Conservation (phyloP, 2,329 filamentous ascomycete species). For the Fusarium odoratissimum region DNA sequence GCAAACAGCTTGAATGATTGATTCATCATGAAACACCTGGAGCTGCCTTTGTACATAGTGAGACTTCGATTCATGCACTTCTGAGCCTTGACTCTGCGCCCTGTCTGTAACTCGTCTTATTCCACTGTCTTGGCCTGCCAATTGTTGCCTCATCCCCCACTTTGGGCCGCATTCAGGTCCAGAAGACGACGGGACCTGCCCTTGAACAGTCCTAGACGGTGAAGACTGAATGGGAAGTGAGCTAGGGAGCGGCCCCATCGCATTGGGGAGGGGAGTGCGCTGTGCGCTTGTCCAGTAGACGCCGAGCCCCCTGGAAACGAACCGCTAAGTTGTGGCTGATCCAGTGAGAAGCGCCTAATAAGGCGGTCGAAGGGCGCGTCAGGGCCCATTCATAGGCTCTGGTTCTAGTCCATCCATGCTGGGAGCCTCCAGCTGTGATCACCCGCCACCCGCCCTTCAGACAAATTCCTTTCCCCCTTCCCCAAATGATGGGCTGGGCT, state of each 20-base stretch:
- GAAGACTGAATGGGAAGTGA: neutral
- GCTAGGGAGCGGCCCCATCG: neutral
- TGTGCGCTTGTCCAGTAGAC: conserved; percentile 19
- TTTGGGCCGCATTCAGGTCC: conserved; percentile 38
- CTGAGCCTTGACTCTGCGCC: neutral
- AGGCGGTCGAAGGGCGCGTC: conserved; percentile 1
- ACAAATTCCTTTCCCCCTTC: conserved; percentile 29
- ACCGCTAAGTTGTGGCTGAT: conserved; percentile 12
- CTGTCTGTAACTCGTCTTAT: conserved; percentile 24
- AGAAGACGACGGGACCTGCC: neutral
- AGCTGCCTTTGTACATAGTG: neutral
- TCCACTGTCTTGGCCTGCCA: conserved; percentile 23
- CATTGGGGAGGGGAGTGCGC: neutral
- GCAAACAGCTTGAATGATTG: conserved; percentile 14
- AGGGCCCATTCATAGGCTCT: neutral
- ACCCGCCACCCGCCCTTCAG: conserved; percentile 10
- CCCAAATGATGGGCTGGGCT: conserved; percentile 18
- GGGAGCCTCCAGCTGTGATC: neutral
- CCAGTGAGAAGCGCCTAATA: neutral
- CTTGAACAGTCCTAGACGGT: conserved; percentile 1
- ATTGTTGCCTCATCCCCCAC: conserved; percentile 40
- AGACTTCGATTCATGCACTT: conserved; percentile 20
- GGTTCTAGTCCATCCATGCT: neutral
- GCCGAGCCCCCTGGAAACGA: conserved; percentile 14
- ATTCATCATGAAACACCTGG: conserved; percentile 35